These are phyloP conservation scores for Neurospora sp. DNA, from an alignment of 2,329 filamentous ascomycete species.

Conservation along the genomic window DNA sequence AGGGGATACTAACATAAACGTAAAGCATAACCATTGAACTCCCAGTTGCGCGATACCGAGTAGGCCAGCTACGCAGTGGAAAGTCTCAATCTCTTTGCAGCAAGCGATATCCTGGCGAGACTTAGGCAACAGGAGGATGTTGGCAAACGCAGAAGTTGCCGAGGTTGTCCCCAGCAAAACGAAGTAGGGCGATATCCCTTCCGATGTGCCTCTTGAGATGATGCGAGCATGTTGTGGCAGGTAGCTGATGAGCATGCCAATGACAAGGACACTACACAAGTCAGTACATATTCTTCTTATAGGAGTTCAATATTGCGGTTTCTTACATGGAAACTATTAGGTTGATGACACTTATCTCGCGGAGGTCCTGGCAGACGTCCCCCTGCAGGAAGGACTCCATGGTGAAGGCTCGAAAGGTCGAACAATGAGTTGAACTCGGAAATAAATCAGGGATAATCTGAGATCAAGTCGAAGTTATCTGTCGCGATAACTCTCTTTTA, in stretches of 20 bases:
- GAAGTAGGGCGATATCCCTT: constrained; percentile 93
- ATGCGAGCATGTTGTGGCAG: constrained; percentile 92
- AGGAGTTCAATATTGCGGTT: background rate
- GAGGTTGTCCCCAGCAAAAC: constrained; percentile 89
- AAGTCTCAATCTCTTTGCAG: constrained; percentile 69
- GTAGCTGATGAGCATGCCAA: constrained; percentile 88
- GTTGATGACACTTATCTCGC: constrained; percentile 42
- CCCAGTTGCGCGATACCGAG: constrained; percentile 87
- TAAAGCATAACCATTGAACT: constrained; percentile 85
- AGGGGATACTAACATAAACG: constrained; percentile 60
- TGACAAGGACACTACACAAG: constrained; percentile 55
- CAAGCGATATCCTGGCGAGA: constrained; percentile 77
- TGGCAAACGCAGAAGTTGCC: constrained; percentile 79
- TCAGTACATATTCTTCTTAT: background rate
- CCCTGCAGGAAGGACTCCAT: constrained; percentile 25
- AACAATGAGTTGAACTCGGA: background rate
- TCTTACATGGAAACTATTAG: constrained; percentile 46
- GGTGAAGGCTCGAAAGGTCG: background rate
- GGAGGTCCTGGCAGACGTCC: constrained; percentile 40
- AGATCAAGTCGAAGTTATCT: background rate
- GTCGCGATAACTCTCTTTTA: background rate
- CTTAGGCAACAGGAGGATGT: constrained; percentile 79
- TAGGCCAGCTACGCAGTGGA: constrained; percentile 76
- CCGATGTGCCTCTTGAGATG: constrained; percentile 72
- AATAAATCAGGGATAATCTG: background rate